Percentiles rank a stretch among this genome's conserved stretches.
phyloP scores from a whole-genome alignment of 2,329 filamentous ascomycete genomes.

The Sphaceloma murrayae region DNA sequence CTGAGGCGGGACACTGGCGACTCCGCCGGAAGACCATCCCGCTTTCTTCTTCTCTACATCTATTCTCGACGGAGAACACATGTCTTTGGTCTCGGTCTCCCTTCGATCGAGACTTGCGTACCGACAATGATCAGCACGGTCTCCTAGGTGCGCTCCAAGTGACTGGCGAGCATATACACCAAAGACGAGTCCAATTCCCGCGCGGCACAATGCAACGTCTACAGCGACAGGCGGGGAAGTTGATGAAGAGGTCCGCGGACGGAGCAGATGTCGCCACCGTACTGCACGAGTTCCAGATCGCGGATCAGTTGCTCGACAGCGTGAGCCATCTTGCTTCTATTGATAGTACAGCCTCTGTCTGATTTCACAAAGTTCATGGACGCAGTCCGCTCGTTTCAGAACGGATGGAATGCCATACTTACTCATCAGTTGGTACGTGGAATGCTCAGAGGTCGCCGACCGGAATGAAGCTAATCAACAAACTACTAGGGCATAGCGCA shows the following conservation, averaged over 20 bases:
- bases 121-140: too few relatives aligned
- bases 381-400: conserved; percentile 64
- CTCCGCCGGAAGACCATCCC: too few relatives aligned
- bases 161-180: too few relatives aligned
- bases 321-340: conserved; percentile 35
- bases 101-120: too few relatives aligned
- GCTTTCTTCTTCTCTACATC: too few relatives aligned
- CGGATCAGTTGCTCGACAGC: conserved; percentile 62
- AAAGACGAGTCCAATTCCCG: neutral
- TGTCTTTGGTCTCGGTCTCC: too few relatives aligned
- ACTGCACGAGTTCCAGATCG: conserved; percentile 71
- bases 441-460: too few relatives aligned
- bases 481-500: conserved; percentile 47
- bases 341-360: neutral
- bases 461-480: conserved; percentile 2
- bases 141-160: too few relatives aligned
- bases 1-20: too few relatives aligned
- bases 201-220: conserved; percentile 63
- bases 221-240: conserved; percentile 64
- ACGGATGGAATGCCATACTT: conserved; percentile 68
- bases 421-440: conserved; percentile 22
- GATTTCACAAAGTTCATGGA: conserved; percentile 61
- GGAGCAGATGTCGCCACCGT: conserved; percentile 66
- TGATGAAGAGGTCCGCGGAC: conserved; percentile 62
- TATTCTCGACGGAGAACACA: too few relatives aligned